Conservation (phyloP, 495 filamentous ascomycete genomes). For the Sabuloglossum arenarium region DNA sequence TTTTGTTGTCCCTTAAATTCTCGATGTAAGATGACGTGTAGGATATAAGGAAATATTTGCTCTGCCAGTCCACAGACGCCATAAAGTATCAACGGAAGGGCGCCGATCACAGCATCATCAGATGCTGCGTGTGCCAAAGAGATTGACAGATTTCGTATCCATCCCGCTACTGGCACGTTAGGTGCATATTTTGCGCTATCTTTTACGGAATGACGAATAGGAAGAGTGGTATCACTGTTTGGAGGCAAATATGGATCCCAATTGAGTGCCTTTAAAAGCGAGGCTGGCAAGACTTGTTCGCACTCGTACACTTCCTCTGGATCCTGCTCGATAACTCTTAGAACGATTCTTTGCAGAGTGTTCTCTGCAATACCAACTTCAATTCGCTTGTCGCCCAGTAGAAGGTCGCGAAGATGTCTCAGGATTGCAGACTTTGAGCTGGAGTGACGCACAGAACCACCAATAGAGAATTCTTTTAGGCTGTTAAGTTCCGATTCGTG, state of each 20-base stretch:
- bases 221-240: neutral
- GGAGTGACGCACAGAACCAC: neutral
- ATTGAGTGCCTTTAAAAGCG: slow-evolving; percentile 2
- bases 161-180: slow-evolving; percentile 20
- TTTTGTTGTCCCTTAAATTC: slow-evolving; percentile 30
- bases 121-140: slow-evolving; percentile 36
- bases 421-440: slow-evolving; percentile 26
- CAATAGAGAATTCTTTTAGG: slow-evolving; percentile 20
- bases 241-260: slow-evolving; percentile 4
- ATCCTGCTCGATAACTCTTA: slow-evolving; percentile 25
- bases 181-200: neutral
- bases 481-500: slow-evolving; percentile 33
- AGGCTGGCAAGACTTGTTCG: slow-evolving; percentile 4
- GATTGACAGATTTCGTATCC: slow-evolving; percentile 43
- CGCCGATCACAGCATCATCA: slow-evolving; percentile 41
- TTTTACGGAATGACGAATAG: neutral
- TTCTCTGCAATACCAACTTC: slow-evolving; percentile 60
- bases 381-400: slow-evolving; percentile 36
- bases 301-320: slow-evolving; percentile 28
- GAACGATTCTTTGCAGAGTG: slow-evolving; percentile 50
- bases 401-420: slow-evolving; percentile 41
- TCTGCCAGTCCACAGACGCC: slow-evolving; percentile 45
- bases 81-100: slow-evolving; percentile 38
- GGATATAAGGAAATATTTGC: slow-evolving; percentile 51
- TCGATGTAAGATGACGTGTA: slow-evolving; percentile 50